Base-by-base conservation (phyloP, 1,284 basidiomycete genomes). In the Fomitopsis schrenkii region DNA sequence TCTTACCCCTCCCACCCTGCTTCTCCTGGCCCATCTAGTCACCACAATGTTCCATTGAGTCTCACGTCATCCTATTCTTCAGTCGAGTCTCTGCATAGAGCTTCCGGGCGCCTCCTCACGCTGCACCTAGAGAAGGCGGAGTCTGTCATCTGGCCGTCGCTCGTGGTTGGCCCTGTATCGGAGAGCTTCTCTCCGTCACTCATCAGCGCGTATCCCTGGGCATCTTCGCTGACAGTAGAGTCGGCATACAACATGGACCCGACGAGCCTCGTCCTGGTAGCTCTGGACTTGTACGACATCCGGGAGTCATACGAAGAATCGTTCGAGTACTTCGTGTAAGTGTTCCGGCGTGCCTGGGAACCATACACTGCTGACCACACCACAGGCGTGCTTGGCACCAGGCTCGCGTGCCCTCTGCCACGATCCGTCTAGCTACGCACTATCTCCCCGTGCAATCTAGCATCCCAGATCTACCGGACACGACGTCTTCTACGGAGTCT, bases 181-280 rank as follows among this genome's bases (percentile, higher is more conserved):
- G 81, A 84, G 57, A 74, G 80, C 12, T 70, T 89, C 8, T 83
- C 85, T 0, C 81, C 85, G 5, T 76, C 63, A 5, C 58, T 63
- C 14, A 48, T 62, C 33, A 61, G 72, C 60, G 71, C 80, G 9
- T 82, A 84, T 60, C 83, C 86, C 0, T 76, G 83, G 55, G 74
- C 82, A 12, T 78, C 83, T 65, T 78, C 84, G 57, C 72, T 79
- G 35, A 81, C 80, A 62, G 74, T 79, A 26, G 86, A 87, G 62
- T 78, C 82, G 58, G 80, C 81, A 66, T 92, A 89, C 67, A 91
- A 92, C 66, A 90, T 92, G 86, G 90, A 93, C 70, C 86, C 90
- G 2, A 92, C 90, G 14, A 91, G 89, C 70, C 75, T 93, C 28
- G 83, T 86, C 2, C 74, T 91, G 56, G 80, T 85, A 59, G 90